Base-by-base conservation (phyloP, 1,139 yeast species). In the Blastobotrys buckinghamii region DNA sequence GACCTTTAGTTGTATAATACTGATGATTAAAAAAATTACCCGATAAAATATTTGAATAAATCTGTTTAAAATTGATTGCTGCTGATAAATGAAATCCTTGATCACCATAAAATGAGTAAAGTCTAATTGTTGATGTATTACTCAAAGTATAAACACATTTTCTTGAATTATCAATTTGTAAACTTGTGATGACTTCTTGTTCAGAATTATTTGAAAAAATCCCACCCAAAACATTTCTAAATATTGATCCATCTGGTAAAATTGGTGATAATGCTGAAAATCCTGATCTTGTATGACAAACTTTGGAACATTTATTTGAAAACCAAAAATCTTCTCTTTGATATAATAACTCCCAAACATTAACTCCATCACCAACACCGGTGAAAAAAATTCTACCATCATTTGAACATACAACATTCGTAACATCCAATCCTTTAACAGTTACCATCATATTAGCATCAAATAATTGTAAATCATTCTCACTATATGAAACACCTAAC, bases 291-390 rank as follows among this genome's bases (percentile, higher is more conserved):
- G 73, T 68, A 42, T 63, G 74, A 62, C 96, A 87, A 30, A 83
- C 79, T 64, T 88, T 89, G 55, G 81, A 82, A 62, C 96, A 87
- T 59, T 82, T 84, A 61, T 86, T 84, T 54, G 83, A 81, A 62
- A 88, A 88, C 85, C 96, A 92, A 45, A 88, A 84, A 42, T 90
- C 92, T 34, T 84, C 79, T 55, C 82, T 84, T n/a, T 90, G 78
- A 63, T 94, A 94, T 52, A 80, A 82, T 50, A 92, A 72, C 62
- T 88, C 89, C 96, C 97, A 92, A 44, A 94, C 74, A 58, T 90
- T 82, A 41, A 77, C 71, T 2, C 92, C 95, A 57, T 86, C 89
- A 17, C 83, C 54, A 74, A 53, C 77, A 74, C 96, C 95, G 17
- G 85, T 75, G 64, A 94, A 87, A 63, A 85, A 88, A 7, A 94